A percentile compares a stretch with the other conserved stretches of the same genome.
Evolutionary conservation across 1,139 yeast species (phyloP).

Genomic region (Debaryomycetaceae sp.): DNA sequence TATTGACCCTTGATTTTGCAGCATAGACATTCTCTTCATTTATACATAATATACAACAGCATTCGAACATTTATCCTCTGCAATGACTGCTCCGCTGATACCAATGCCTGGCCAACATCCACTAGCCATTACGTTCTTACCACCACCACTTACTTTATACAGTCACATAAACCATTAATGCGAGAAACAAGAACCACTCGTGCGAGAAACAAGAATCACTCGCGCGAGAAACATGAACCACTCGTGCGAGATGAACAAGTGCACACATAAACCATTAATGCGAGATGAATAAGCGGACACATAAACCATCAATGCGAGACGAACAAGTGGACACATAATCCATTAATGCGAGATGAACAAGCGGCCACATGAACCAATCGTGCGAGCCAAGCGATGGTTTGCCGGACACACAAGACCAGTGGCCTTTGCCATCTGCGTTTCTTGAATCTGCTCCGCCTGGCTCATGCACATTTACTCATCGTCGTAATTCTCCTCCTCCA

Average conservation of each 20-base stretch:
- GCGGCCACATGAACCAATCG: neutral
- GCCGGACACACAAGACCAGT: neutral
- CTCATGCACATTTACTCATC: slow-evolving; percentile 24
- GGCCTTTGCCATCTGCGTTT: no score
- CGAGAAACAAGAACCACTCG: no score
- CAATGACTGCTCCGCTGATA: slow-evolving; percentile 2
- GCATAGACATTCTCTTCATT: neutral
- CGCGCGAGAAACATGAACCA: no score
- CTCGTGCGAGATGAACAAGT: no score
- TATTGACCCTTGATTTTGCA: neutral
- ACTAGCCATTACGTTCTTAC: neutral
- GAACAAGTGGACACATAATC: neutral
- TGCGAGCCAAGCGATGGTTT: neutral
- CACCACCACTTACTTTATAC: neutral
- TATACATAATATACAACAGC: neutral
- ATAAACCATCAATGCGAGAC: neutral
- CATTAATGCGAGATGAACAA: neutral
- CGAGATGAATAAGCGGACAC: no score
- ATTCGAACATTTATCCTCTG: neutral
- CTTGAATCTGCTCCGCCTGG: no score
- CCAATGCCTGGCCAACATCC: neutral
- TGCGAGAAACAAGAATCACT: no score
- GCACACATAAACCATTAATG: no score
- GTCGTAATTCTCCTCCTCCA: slow-evolving; percentile 78
- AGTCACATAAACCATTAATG: no score